Percentiles rank a stretch among this genome's conserved stretches.
These are phyloP conservation scores for Suillus ampliporus DNA, from an alignment of 768 basidiomycete genomes.

Conservation along the genomic window DNA sequence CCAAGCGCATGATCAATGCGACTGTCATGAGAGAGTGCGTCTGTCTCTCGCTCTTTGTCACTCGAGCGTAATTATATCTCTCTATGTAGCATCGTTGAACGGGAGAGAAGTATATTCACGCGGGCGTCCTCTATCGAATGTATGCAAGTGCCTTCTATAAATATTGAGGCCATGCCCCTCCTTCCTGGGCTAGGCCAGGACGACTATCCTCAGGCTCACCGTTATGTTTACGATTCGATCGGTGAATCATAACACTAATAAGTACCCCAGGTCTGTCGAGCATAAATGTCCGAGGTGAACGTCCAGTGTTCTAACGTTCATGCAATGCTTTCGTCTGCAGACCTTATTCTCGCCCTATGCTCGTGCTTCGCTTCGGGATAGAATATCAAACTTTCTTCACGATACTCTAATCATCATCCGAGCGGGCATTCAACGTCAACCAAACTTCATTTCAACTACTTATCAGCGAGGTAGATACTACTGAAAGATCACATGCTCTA, in stretches of 20 bases:
- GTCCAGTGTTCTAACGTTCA: no score
- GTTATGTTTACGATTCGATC: background rate
- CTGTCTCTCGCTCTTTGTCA: background rate
- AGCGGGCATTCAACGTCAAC: no score
- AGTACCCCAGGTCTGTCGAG: no score
- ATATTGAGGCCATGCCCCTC: background rate
- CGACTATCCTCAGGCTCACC: background rate
- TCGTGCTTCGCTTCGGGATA: no score
- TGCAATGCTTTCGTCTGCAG: no score
- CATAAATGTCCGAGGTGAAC: no score
- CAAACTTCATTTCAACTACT: no score
- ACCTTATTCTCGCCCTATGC: no score
- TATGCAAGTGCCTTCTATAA: conserved; percentile 24
- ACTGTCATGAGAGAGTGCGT: conserved; percentile 78
- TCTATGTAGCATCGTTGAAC: conserved; percentile 58
- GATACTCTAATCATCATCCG: no score
- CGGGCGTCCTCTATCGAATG: conserved; percentile 37
- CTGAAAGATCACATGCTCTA: no score
- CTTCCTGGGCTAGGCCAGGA: background rate
- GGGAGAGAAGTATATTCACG: conserved; percentile 42
- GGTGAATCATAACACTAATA: background rate
- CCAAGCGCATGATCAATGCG: conserved; percentile 72
- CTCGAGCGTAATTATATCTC: background rate
- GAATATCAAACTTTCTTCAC: no score
- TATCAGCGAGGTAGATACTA: no score